Conservation (phyloP, 805 yeast genomes). For the Scheffersomyces amazonensis region DNA sequence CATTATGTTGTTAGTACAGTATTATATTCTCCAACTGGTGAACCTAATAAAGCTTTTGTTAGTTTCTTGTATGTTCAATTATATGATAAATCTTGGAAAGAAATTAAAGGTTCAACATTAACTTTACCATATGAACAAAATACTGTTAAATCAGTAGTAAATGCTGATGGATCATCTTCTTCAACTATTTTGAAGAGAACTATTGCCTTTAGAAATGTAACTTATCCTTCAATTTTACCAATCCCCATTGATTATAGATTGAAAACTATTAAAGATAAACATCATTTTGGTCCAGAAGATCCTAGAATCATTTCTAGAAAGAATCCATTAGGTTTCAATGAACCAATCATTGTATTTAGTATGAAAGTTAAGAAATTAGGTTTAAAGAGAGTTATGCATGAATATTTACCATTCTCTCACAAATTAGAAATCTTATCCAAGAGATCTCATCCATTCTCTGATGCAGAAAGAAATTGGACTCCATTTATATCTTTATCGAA, state of each 20-base stretch:
- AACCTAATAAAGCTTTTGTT: slow-evolving; percentile 21
- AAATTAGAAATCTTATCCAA: slow-evolving; percentile 19
- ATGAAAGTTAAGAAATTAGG: slow-evolving; percentile 5
- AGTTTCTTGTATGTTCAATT: slow-evolving; percentile 22
- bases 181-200: slow-evolving; percentile 7
- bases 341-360: slow-evolving; percentile 23
- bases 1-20: slow-evolving; percentile 30
- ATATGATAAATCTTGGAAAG: slow-evolving; percentile 21
- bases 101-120: slow-evolving; percentile 15
- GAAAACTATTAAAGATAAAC: slow-evolving; percentile 9
- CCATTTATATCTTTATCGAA: slow-evolving; percentile 29
- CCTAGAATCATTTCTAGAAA: slow-evolving; percentile 20
- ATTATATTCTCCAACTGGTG: slow-evolving; percentile 20
- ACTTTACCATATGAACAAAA: slow-evolving; percentile 23
- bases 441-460: slow-evolving; percentile 5
- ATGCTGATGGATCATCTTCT: slow-evolving; percentile 14
- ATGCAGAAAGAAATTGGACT: slow-evolving; percentile 38
- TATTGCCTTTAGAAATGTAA: slow-evolving; percentile 11
- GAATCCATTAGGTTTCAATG: slow-evolving; percentile 23
- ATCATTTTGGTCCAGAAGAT: slow-evolving; percentile 25
- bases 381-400: slow-evolving; percentile 25
- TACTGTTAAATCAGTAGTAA: slow-evolving; percentile 7
- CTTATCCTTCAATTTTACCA: slow-evolving; percentile 12
- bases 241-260: slow-evolving; percentile 13
- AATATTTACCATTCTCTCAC: slow-evolving; percentile 26